These are phyloP conservation scores for Coemansia sp. DNA, from an alignment of 192 early-diverging fungal species.

Conservation along the genomic window DNA sequence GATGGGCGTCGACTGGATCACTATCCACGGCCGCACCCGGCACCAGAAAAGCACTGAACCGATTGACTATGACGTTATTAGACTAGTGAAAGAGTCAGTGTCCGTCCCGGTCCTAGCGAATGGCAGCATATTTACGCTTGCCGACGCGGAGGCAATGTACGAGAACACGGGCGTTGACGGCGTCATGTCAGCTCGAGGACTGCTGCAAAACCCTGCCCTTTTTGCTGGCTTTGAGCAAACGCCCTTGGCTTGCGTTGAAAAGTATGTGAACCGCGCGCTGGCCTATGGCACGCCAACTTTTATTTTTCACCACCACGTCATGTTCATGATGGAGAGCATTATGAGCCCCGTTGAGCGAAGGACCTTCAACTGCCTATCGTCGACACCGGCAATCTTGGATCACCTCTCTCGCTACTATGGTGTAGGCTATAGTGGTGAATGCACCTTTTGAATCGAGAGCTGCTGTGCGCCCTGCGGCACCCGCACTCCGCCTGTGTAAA, in stretches of 20 bases:
- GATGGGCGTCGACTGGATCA: conserved; percentile 86
- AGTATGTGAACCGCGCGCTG: conserved; percentile 65
- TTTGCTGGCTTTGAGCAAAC: conserved; percentile 81
- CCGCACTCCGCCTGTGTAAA: not conserved
- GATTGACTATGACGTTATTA: conserved; percentile 78
- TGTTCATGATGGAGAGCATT: conserved; percentile 87
- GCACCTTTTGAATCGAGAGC: not conserved
- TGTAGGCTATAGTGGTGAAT: conserved; percentile 16
- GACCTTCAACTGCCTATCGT: conserved; percentile 83
- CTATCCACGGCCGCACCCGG: conserved; percentile 87
- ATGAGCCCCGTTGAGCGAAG: conserved; percentile 75
- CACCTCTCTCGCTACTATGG: conserved; percentile 65
- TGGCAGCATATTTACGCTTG: conserved; percentile 73
- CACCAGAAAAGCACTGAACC: conserved; percentile 78
- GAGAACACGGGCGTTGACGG: conserved; percentile 75
- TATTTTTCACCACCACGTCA: conserved; percentile 93
- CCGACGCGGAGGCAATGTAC: conserved; percentile 77
- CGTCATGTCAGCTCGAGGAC: conserved; percentile 89
- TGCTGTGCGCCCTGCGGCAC: not conserved
- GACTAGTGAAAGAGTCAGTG: conserved; percentile 75
- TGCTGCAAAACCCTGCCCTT: conserved; percentile 90
- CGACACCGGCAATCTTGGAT: conserved; percentile 75
- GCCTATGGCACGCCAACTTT: conserved; percentile 79
- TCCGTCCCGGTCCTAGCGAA: conserved; percentile 85
- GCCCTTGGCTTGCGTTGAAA: conserved; percentile 74